Evolutionary conservation across 164 flowering plant genomes (phyloP), one percentile per base, ranked within the genome.

Genomic region (Chimonanthus praecox): DNA sequence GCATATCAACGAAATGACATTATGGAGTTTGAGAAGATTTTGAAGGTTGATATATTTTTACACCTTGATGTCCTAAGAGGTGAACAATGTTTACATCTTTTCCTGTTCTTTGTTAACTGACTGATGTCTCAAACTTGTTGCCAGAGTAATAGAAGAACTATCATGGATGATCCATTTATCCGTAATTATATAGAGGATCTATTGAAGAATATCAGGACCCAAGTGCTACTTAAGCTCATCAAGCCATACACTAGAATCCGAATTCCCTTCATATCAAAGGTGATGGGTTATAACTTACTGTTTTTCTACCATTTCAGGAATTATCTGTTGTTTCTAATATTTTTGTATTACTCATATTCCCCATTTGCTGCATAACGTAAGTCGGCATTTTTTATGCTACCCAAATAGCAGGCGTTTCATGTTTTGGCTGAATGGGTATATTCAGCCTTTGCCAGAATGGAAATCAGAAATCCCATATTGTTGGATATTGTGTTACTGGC

Each of bases 1-100:
- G 98, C 99, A 8, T 92, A 91, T 77, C 99, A 94, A 80, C 83
- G 95, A 73, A 94, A 94, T 82, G 99, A 94, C 71, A 94, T 94
- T 64, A 63, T 91, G 76, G 98, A 94, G 82, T 94, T 94, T 76
- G 99, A 94, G 83, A 94, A 92, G 78, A 94, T 92, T 47, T 88
- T 92, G 20, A 93, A 93, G 92, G 98, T 88, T 43, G 49, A 7
- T 44, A n/a, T n/a, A 21, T 47, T 71, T 72, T 51, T 58, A 5
- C 68, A 16, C 7, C 3, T 4, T 70, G 45, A 33, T 58, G 18
- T n/a, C 8, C 18, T 18, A 43, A 6, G 50, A 47, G 8, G 46
- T 66, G 48, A 46, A 70, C 48, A 45, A 45, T 67, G 43, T 49
- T 7, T 49, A 33, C 47, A 47, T 6, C 9, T 33, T 16, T 10